Base-by-base conservation (phyloP, 371 early-diverging fungal species). In the Dinochytrium kinnereticum region DNA sequence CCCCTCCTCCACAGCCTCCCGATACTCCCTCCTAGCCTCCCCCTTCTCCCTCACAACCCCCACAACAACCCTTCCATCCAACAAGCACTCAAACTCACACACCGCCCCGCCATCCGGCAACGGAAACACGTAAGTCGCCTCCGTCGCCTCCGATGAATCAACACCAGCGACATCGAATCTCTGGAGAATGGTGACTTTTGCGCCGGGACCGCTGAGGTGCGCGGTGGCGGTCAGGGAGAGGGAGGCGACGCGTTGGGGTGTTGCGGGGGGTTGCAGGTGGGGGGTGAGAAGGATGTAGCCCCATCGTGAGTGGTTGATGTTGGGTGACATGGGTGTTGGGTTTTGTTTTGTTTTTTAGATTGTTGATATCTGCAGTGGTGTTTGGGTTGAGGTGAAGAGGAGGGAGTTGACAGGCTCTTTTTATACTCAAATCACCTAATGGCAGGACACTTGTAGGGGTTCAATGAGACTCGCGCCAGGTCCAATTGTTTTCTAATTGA, bases 91-190 rank as follows among this genome's bases (percentile, higher is more conserved):
- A 70, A 81, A 79, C 51, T 39, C 65, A 59, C 57, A 74, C 13
- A 79, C 76, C 7, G 76, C 72, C 24, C 72, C 74, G 51, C 53
- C 40, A 37, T 77, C 75, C 31, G 77, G 59, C n/a, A 83, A 61
- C 24, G 83, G 83, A 59, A 84, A 83, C 66, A 51, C 67, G 75
- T 83, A 83, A 33, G 68, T n/a, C 0, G 78, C 81, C 55, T 84
- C 81, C 21, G 74, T 44, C 1, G 64, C 57, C 19, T 39, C 19
- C 31, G 55, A 38, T 10, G 36, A 26, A 5, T 5, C 17, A 53
- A 79, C 81, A 40, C 53, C 59, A 5, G 33, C 17, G 55, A 79
- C 81, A 40, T 50, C 59, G 40, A 76, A 82, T 17, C 69, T 65
- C 61, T 82, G 82, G 7, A 30, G 28, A 26, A 82, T 71, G 1